A percentile compares a stretch with the other conserved stretches of the same genome.
These are phyloP conservation scores for Cokeromyces recurvatus DNA, from an alignment of 371 early-diverging fungal genomes.

Conservation along the genomic window DNA sequence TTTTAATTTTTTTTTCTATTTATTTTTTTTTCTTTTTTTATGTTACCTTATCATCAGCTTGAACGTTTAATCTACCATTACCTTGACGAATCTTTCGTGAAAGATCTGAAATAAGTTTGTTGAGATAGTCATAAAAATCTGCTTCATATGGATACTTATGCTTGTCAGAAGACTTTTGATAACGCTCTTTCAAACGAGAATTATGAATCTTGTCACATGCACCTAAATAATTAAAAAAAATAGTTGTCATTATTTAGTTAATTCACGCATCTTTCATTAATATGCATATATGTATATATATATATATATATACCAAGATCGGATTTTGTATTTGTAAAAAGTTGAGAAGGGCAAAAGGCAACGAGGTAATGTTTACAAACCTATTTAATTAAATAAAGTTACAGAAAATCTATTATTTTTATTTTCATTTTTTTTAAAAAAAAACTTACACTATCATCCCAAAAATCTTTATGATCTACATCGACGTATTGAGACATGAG, in stretches of 20 bases:
- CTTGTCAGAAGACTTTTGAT: slow-evolving; percentile 64
- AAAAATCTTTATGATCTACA: slow-evolving; percentile 60
- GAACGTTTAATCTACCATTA: slow-evolving; percentile 67
- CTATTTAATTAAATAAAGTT: slow-evolving; percentile 23
- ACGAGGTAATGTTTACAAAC: slow-evolving; percentile 87
- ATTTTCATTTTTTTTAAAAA: neutral
- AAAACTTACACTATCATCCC: slow-evolving; percentile 56
- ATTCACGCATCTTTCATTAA: too few species aligned
- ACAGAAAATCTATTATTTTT: neutral
- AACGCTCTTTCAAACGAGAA: slow-evolving; percentile 72
- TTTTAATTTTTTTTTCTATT: neutral
- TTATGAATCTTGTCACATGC: slow-evolving; percentile 77
- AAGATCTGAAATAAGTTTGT: slow-evolving; percentile 67
- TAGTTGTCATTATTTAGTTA: too few species aligned
- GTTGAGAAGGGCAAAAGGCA: slow-evolving; percentile 80
- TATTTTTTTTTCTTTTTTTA: neutral
- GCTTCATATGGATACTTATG: slow-evolving; percentile 71
- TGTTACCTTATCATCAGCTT: slow-evolving; percentile 67
- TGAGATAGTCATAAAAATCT: slow-evolving; percentile 70
- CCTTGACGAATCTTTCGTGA: slow-evolving; percentile 75
- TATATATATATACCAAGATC: slow-evolving; percentile 57
- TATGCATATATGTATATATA: too few species aligned
- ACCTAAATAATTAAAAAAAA: slow-evolving; percentile 27
- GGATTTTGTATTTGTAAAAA: slow-evolving; percentile 87
- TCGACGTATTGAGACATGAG: slow-evolving; percentile 75